Evolutionary conservation across 345 rosid species (phyloP).

Genomic region (Eucalyptus sp.): DNA sequence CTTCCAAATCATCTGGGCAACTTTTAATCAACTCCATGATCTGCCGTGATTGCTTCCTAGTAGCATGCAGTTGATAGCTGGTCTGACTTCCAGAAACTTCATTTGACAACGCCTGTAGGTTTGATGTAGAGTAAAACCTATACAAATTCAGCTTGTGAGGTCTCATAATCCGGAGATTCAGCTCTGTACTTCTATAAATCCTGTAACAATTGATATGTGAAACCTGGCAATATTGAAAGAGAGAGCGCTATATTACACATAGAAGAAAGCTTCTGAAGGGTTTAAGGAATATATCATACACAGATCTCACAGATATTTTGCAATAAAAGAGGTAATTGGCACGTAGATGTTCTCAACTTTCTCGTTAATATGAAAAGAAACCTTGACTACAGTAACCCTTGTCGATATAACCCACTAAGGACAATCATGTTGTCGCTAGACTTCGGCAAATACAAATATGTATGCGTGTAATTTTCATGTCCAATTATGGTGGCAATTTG

Average conservation of each 20-base stretch:
- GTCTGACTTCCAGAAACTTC: not conserved
- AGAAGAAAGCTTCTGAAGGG: not conserved
- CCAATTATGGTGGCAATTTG: not conserved
- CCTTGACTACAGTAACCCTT: not conserved
- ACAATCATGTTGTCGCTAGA: not conserved
- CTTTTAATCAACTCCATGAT: conserved; percentile 14
- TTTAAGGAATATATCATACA: not conserved
- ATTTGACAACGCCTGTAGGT: not conserved
- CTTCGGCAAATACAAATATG: not conserved
- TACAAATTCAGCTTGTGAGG: not conserved
- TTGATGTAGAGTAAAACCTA: not conserved
- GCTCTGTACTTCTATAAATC: not conserved
- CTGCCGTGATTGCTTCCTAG: not conserved
- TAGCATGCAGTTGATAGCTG: not conserved
- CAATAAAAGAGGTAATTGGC: not conserved
- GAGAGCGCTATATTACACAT: not conserved
- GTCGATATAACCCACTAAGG: not conserved
- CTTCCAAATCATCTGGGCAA: conserved; percentile 7
- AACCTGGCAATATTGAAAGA: not conserved
- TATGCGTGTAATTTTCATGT: not conserved
- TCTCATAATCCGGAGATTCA: not conserved
- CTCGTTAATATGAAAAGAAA: not conserved
- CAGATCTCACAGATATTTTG: not conserved
- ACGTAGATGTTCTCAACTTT: not conserved
- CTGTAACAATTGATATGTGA: not conserved